Evolutionary conservation across 2,329 filamentous ascomycete species (phyloP), one percentile per base, ranked within the genome.

Genomic region (Massarina eburnea): DNA sequence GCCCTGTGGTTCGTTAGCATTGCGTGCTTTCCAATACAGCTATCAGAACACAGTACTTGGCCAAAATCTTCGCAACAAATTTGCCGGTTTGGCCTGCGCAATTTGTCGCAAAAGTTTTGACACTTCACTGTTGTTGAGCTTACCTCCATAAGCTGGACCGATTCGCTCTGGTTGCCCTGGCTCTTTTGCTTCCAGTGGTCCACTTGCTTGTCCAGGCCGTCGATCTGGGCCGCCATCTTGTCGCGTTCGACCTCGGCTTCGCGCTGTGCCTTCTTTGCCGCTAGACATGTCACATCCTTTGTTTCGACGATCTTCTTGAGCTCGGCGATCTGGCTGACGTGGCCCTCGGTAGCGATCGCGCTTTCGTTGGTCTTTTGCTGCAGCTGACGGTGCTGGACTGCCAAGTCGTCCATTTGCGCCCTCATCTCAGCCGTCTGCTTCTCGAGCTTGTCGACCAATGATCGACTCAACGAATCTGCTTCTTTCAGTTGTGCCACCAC

Each of bases 401-500:
- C 79, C 26, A 91, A 74, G 3, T 81, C 78, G n/a, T 81, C 80
- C 58, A 96, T 84, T 15, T 87, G 82, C 54, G 92, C 88, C 66
- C 86, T 90, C 58, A 90, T 75, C 61, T 97, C 91, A 8, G 85
- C 83, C 30, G 94, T 74, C 66, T 97, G 91, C 73, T 96, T 96
- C 72, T 99, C 94, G 50, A 96, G 76, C 60, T 92, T 96, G 55
- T 84, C 82, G 15, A 94, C 77, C 21, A 96, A 72, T 14, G 84
- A 83, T 39, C 89, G 82, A 54, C 86, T 89, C 42, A 88, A 82
- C 5, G 84, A 78, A 67, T 97, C 94, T 1, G 89, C 82, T 43
- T 97, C 92, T 75, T 99, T 99, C 44, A 97, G 77, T 57, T 95
- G 89, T 1, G 90, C 81, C 33, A 99, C 91, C 48, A 97, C 95